Percentiles rank a stretch among this genome's conserved stretches.
Evolutionary conservation across 2,329 filamentous ascomycete species (phyloP).

Genomic region (Phialophora chinensis): DNA sequence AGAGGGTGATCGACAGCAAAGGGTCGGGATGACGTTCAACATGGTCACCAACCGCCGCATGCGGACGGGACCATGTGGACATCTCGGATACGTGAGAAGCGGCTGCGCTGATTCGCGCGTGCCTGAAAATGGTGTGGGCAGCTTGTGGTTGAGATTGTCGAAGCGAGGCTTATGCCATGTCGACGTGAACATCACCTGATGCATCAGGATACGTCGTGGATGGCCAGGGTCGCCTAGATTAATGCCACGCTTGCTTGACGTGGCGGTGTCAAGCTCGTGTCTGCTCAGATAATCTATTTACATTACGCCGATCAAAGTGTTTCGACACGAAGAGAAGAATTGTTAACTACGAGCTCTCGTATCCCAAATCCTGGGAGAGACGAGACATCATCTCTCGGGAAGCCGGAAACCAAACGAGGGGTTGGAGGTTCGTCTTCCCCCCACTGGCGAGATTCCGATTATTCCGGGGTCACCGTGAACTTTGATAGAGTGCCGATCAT

Average conservation of each 20-base stretch:
- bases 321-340: not conserved
- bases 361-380: not conserved
- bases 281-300: constrained; percentile 3
- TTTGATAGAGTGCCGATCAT: not conserved
- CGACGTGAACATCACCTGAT: constrained; percentile 8
- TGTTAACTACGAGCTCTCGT: too few species aligned
- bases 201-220: constrained; percentile 1
- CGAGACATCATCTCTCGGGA: not conserved
- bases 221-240: not conserved
- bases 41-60: not conserved
- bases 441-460: not conserved
- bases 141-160: not conserved
- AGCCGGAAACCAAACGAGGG: not conserved
- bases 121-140: constrained; percentile 1
- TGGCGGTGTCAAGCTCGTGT: constrained; percentile 2
- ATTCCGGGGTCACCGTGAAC: not conserved
- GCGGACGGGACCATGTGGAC: not conserved
- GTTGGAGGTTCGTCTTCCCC: not conserved
- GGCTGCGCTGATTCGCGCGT: not conserved
- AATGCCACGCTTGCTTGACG: not conserved
- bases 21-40: not conserved
- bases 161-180: constrained; percentile 3
- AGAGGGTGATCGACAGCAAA: not conserved
- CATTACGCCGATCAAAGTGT: not conserved
- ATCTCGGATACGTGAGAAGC: not conserved